phyloP scores from a whole-genome alignment of 306 rosid species.

The Urtica urens region DNA sequence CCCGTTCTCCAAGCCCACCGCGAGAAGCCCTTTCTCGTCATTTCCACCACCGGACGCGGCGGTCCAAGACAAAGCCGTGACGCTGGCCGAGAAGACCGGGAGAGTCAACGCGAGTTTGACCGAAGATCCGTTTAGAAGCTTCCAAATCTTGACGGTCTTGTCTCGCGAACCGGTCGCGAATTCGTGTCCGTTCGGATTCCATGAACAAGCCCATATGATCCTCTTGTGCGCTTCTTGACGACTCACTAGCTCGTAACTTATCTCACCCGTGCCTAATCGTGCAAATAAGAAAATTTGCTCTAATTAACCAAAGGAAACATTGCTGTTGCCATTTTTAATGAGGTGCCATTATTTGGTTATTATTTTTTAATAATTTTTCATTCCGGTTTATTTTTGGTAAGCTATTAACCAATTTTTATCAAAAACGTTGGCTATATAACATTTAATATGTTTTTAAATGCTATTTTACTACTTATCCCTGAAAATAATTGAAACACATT shows the following conservation, averaged over 20 bases:
- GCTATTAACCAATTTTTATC: too few relatives aligned
- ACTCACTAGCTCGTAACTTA: slow-evolving; percentile 41
- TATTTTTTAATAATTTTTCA: too few relatives aligned
- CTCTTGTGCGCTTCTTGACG: slow-evolving; percentile 93
- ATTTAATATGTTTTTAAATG: too few relatives aligned
- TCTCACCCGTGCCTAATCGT: slow-evolving; percentile 42
- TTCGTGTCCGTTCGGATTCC: slow-evolving; percentile 84
- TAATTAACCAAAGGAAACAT: not conserved
- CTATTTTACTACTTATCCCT: too few relatives aligned
- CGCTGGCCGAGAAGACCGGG: slow-evolving; percentile 55
- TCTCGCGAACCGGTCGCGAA: slow-evolving; percentile 93
- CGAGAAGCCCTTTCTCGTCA: slow-evolving; percentile 53
- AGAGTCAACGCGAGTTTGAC: slow-evolving; percentile 43
- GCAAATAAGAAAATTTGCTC: not conserved
- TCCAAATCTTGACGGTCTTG: slow-evolving; percentile 81
- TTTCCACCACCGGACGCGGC: slow-evolving; percentile 22
- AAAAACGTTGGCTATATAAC: too few relatives aligned
- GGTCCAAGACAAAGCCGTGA: slow-evolving; percentile 73
- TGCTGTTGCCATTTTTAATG: too few relatives aligned
- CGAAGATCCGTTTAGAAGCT: slow-evolving; percentile 31
- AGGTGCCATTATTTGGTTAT: too few relatives aligned
- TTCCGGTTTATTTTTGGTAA: too few relatives aligned
- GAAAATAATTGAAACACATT: too few relatives aligned
- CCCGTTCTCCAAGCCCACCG: slow-evolving; percentile 88
- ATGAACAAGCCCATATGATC: slow-evolving; percentile 91